Evolutionary conservation across 164 flowering plant genomes (phyloP), one percentile per base, ranked within the genome.

Genomic region (Macadamia tetraphylla): DNA sequence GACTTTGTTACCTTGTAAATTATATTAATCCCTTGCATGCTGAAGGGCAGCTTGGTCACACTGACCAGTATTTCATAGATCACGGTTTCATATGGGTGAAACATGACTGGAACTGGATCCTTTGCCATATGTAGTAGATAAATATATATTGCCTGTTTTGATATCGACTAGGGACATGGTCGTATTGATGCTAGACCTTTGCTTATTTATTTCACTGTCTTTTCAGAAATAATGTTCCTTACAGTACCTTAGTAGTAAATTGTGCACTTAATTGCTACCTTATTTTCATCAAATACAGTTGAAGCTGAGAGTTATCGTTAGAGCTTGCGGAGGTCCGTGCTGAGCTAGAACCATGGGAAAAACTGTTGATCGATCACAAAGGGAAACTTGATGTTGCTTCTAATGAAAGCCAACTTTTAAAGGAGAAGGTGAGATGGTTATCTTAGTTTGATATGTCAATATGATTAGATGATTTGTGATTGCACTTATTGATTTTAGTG

Each of bases 291-390:
- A 42, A 55, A 60, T 77, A 65, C 82, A 94, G 99, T 72, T 79
- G 99, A 94, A 81, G 87, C 91, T 29, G 99, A 92, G 82, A 84
- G 58, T 56, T 84, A 82, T 63, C 87, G 88, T 11, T 69, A 61
- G 89, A 92, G 81, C 92, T 94, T 71, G 70, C 74, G n/a, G 84
- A 68, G 13, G 89, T 89, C 70, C 98, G 98, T 63, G 77, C 83
- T 73, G 91, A 88, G 75, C 67, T 94, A 66, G 96, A 92, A 73
- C 99, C 99, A 7, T 92, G 98, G 99, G 99, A 92, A 64, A 84
- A 82, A 58, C 83, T 89, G 63, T 69, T 90, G 75, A 94, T 92
- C 80, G 90, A 82, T 61, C 95, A 85, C 74, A 85, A 79, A 70
- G 97, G 97, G 72, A 89, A 88, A 67, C 87, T 86, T 80, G 91